phyloP scores from a whole-genome alignment of 2,329 filamentous ascomycete species.

The Onygena corvina region DNA sequence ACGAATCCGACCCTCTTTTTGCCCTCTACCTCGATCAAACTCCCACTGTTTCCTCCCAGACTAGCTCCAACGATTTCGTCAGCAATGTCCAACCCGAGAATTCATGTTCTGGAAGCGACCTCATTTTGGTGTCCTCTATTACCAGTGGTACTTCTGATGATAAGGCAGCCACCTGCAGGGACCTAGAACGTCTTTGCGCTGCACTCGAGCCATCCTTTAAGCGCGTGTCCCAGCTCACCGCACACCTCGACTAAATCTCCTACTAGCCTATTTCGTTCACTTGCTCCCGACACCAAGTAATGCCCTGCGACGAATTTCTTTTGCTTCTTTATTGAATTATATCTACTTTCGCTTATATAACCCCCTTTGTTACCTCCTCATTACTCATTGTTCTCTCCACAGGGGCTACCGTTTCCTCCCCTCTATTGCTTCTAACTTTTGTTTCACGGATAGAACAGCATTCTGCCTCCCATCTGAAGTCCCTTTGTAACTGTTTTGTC shows the following conservation, averaged over 20 bases:
- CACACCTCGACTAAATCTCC: slow-evolving; percentile 23
- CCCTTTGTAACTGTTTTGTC: background rate
- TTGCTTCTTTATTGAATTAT: background rate
- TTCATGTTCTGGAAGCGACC: slow-evolving; percentile 34
- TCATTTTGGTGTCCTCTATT: slow-evolving; percentile 10
- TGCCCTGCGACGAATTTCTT: slow-evolving; percentile 2
- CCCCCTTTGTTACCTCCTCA: background rate
- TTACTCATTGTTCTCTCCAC: background rate
- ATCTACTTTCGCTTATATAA: background rate
- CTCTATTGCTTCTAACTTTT: background rate
- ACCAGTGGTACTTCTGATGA: slow-evolving; percentile 15
- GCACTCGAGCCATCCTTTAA: slow-evolving; percentile 34
- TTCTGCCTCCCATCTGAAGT: background rate
- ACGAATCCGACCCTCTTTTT: slow-evolving; percentile 41
- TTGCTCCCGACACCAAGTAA: background rate
- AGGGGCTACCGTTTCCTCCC: background rate
- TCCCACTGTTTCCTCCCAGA: slow-evolving; percentile 16
- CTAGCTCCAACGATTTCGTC: slow-evolving; percentile 27
- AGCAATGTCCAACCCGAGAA: slow-evolving; percentile 53
- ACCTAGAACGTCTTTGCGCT: slow-evolving; percentile 28
- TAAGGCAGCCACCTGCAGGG: slow-evolving; percentile 20
- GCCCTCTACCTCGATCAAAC: slow-evolving; percentile 42
- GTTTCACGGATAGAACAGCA: background rate
- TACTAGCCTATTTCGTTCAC: background rate
- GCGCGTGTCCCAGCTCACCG: slow-evolving; percentile 30